Percentiles rank a stretch among this genome's conserved stretches.
These are phyloP conservation scores for Flaveria floridana DNA, from an alignment of 140 eudicot genomes.

Conservation along the genomic window DNA sequence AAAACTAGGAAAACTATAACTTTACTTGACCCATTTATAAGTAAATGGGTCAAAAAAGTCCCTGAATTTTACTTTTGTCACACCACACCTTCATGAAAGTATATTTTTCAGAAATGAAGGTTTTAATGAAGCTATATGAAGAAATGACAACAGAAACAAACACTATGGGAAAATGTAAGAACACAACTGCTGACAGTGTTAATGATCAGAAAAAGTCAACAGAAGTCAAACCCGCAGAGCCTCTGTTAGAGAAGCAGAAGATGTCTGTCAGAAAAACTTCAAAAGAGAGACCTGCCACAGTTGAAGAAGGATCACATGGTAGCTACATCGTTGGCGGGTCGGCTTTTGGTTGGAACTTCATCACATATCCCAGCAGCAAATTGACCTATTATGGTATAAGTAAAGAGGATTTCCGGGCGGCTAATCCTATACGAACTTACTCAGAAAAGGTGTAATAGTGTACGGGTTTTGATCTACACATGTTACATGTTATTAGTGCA, in stretches of 20 bases:
- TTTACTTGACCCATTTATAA: neutral
- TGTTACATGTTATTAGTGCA: neutral
- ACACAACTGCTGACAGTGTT: constrained; percentile 15
- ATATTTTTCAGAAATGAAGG: constrained; percentile 58
- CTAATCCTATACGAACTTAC: constrained; percentile 31
- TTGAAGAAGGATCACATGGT: constrained; percentile 37
- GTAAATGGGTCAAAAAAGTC: neutral
- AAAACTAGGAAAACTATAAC: neutral
- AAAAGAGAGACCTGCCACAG: constrained; percentile 38
- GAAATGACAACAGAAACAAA: constrained; percentile 50
- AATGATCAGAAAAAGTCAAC: constrained; percentile 32
- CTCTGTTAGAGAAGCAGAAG: constrained; percentile 18
- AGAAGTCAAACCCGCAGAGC: constrained; percentile 29
- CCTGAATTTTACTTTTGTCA: neutral
- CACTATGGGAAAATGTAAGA: constrained; percentile 38
- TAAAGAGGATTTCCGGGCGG: constrained; percentile 63
- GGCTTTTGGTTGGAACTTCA: constrained; percentile 93
- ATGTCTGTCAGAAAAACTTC: constrained; percentile 23
- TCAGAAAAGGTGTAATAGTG: constrained; percentile 1
- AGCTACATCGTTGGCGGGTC: constrained; percentile 88
- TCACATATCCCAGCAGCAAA: constrained; percentile 42
- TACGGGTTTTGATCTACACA: constrained; percentile 5
- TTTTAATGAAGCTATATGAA: constrained; percentile 55
- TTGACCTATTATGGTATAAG: constrained; percentile 64
- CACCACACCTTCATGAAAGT: neutral